Evolutionary conservation across 2,329 filamentous ascomycete species (phyloP).

Genomic region (Sclerotinia subarctica): DNA sequence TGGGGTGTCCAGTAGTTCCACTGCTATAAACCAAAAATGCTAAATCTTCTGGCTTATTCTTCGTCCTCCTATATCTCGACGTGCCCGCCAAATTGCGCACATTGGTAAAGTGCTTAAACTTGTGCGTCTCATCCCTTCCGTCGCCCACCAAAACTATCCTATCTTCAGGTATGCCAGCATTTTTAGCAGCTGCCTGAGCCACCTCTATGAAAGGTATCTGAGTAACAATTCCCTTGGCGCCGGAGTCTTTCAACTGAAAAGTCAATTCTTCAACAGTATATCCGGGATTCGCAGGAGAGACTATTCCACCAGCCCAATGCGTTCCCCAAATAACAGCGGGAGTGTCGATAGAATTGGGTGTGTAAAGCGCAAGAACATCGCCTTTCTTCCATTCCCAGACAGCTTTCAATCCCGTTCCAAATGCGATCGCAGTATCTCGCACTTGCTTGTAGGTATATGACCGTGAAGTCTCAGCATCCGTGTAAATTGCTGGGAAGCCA

Average conservation of each 20-base stretch:
- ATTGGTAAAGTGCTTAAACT: conserved; percentile 68
- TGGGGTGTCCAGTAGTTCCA: conserved; percentile 86
- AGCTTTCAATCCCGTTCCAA: conserved; percentile 75
- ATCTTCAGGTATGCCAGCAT: conserved; percentile 67
- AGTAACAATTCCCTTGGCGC: conserved; percentile 72
- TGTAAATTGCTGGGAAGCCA: conserved; percentile 64
- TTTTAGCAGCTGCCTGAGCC: conserved; percentile 64
- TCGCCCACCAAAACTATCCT: conserved; percentile 76
- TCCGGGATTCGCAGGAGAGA: conserved; percentile 83
- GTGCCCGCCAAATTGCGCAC: conserved; percentile 62
- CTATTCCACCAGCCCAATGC: conserved; percentile 77
- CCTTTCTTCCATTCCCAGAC: conserved; percentile 76
- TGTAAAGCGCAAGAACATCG: conserved; percentile 78
- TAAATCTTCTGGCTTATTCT: conserved; percentile 68
- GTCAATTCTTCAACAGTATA: conserved; percentile 82
- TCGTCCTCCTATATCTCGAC: conserved; percentile 56
- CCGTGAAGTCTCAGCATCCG: conserved; percentile 66
- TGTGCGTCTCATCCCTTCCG: conserved; percentile 54
- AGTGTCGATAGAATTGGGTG: conserved; percentile 83
- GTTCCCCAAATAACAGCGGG: conserved; percentile 73
- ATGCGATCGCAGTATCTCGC: conserved; percentile 63
- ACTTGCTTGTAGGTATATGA: conserved; percentile 69
- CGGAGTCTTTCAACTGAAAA: conserved; percentile 77
- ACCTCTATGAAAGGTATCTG: conserved; percentile 63
- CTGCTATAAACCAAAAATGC: conserved; percentile 85